Conservation (phyloP, 305 asterid species). For the Coffea humblotiana region DNA sequence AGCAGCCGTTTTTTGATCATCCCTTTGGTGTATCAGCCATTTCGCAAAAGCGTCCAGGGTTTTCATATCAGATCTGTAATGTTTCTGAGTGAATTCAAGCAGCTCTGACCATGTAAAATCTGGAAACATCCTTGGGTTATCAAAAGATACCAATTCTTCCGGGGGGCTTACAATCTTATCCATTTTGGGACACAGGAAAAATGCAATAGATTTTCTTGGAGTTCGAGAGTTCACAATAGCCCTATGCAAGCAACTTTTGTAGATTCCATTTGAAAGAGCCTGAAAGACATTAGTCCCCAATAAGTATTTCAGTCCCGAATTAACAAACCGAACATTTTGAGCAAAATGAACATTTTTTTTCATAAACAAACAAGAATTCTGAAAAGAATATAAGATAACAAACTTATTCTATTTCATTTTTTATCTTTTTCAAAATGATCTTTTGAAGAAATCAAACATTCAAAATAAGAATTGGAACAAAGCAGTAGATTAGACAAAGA, state of each 20-base stretch:
- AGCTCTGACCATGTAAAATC: slow-evolving; percentile 70
- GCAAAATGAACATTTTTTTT: too few species aligned
- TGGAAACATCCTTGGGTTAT: slow-evolving; percentile 54
- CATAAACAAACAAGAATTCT: background rate
- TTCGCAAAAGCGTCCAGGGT: slow-evolving; percentile 70
- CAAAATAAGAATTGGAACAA: background rate
- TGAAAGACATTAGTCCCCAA: slow-evolving; percentile 18
- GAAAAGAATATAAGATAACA: background rate
- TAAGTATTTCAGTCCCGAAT: background rate
- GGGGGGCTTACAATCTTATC: slow-evolving; percentile 70
- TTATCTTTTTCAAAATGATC: too few species aligned
- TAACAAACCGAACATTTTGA: background rate
- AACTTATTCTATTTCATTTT: background rate
- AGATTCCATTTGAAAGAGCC: slow-evolving; percentile 80
- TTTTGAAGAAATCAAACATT: too few species aligned
- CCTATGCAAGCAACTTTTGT: slow-evolving; percentile 79
- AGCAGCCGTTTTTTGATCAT: background rate
- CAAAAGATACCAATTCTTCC: slow-evolving; percentile 31
- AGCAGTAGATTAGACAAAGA: background rate
- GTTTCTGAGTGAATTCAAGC: slow-evolving; percentile 76
- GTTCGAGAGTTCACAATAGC: slow-evolving; percentile 59
- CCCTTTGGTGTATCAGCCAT: slow-evolving; percentile 38
- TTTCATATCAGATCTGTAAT: slow-evolving; percentile 53
- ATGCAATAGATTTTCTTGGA: slow-evolving; percentile 65
- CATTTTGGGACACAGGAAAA: slow-evolving; percentile 63